Evolutionary conservation across 148 eudicot genomes (phyloP), one percentile per base, ranked within the genome.

Genomic region (Talinum fruticosum): DNA sequence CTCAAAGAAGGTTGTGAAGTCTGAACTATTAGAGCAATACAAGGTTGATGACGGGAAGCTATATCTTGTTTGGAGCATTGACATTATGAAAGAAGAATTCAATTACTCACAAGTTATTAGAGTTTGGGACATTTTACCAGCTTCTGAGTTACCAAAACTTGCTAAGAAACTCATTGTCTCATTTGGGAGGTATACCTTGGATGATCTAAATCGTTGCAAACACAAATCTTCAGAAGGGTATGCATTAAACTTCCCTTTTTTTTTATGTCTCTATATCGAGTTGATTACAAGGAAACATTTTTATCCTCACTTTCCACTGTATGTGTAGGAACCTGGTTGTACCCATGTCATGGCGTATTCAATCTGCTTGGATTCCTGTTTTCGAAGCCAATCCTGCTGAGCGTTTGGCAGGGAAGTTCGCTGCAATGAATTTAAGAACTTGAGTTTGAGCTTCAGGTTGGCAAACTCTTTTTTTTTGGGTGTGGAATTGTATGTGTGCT

Each of bases 141-240:
- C 5, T n/a, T 45, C 80, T 2, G 71, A 76, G 75, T 67, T 83
- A 5, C 77, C 76, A 1, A 23, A 79, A 34, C 75, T 85, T 34
- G 82, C 79, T 0, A 78, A 38, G 51, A 26, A 35, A 51, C 81
- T 87, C 10, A 77, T 78, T 49, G 8, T 16, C 26, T 1, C 80
- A 49, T 81, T 83, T 69, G 84, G 71, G 74, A 76, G 79, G 12
- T 81, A 81, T 69, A 84, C 83, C 0, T 61, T 38, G 34, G 62
- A 79, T n/a, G 37, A 37, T 24, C 69, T 86, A 66, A 70, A 81
- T 33, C 79, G 79, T 32, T 81, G 87, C 80, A 75, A 69, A 34
- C 54, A 33, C 81, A 84, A 61, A 76, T 26, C 78, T 1, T 2
- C 44, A 1, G 75, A 88, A 79, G 86, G 89, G 91, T 88, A 84